Evolutionary conservation across 208 protist species (phyloP), one percentile per base, ranked within the genome.

Genomic region (Endotrypanum monterogeii): DNA sequence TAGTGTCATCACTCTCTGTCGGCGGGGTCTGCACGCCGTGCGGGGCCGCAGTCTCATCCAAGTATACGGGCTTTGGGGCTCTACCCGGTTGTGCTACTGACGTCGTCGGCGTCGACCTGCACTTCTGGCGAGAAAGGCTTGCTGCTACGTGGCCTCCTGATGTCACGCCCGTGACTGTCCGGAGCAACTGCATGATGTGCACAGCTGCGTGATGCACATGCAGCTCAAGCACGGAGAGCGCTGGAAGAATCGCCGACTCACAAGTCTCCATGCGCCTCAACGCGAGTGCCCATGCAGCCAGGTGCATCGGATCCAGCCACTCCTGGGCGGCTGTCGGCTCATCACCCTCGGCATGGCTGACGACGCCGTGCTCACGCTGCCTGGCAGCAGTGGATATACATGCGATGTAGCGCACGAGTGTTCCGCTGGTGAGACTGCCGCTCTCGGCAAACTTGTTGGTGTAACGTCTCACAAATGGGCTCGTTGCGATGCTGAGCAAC

Each of bases 1-100:
- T 16, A 6, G 82, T 77, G 48, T 92, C 88, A 55, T 82, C 83
- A 23, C 84, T 77, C 30, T 80, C 83, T 14, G 83, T 92, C n/a
- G 65, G 77, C 6, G 85, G 80, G 1, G 28, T 11, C 75, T 81
- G 79, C 48, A 89, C 73, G 2, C 85, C 88, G 41, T 70, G 74
- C 23, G 88, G 85, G 3, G 82, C 61, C 28, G 61, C 67, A n/a
- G 83, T 83, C 2, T 37, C 57, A 62, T 92, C 85, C 25, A 92
- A 52, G 30, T 55, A 52, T 0, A 87, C 55, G 5, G 84, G 70
- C 74, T 84, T 84, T 9, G 57, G 79, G 8, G 39, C 39, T 8
- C 16, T 3, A 60, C 37, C 9, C 9, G 28, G 67, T 20, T 44
- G 28, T 20, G 12, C 16, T 16, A 2, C 30, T 3, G 67, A 35